phyloP scores from a whole-genome alignment of 306 rosid genomes.

The Fagus crenata region DNA sequence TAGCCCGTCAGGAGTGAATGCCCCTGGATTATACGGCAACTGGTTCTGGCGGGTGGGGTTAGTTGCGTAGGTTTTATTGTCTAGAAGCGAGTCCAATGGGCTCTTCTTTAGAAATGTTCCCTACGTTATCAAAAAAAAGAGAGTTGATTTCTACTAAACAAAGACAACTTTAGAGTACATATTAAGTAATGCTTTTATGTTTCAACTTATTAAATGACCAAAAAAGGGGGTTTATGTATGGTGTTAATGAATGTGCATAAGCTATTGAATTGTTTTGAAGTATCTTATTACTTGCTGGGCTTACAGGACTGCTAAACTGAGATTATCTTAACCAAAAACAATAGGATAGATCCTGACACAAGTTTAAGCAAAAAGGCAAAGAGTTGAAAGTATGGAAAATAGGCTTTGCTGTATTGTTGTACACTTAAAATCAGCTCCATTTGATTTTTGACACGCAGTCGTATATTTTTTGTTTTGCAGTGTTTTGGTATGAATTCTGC shows the following conservation, averaged over 20 bases:
- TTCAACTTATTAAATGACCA: neutral
- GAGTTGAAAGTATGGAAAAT: neutral
- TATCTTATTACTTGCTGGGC: neutral
- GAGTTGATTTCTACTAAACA: neutral
- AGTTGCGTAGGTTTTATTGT: too few species aligned
- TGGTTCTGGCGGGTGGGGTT: too few species aligned
- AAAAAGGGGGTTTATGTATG: neutral
- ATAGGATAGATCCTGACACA: constrained; percentile 6
- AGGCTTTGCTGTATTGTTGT: neutral
- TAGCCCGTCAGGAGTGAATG: too few species aligned
- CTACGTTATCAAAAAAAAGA: neutral
- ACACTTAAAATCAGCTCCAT: neutral
- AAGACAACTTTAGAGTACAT: neutral
- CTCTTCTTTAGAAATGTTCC: too few species aligned
- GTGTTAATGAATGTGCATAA: neutral
- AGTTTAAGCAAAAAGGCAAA: neutral
- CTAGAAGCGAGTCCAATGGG: too few species aligned
- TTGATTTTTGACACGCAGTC: neutral
- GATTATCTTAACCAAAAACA: neutral
- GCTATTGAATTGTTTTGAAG: neutral
- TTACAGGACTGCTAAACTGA: neutral
- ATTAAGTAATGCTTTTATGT: too few species aligned
- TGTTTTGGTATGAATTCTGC: neutral
- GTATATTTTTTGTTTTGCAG: neutral
- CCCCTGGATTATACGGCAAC: too few species aligned